Conservation (phyloP, 2,329 filamentous ascomycete genomes). For the Fusarium heterosporum region DNA sequence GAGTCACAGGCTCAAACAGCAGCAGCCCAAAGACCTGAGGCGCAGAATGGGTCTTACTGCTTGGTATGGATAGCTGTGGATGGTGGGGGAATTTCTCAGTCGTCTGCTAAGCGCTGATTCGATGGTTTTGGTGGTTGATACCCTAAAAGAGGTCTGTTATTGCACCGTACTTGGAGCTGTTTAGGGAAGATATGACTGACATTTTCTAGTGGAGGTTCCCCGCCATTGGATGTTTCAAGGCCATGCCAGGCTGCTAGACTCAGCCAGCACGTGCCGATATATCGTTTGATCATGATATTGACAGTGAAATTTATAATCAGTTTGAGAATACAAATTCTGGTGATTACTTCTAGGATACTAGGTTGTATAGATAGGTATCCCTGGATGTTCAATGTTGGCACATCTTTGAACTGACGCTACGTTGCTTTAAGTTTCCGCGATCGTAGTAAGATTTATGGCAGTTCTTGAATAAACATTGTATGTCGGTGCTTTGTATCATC, state of each 20-base stretch:
- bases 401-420: no score
- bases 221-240: slow-evolving; percentile 1
- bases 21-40: slow-evolving; percentile 18
- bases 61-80: slow-evolving; percentile 35
- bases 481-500: no score
- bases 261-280: background rate
- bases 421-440: no score
- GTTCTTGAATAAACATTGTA: no score
- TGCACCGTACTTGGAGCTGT: slow-evolving; percentile 6
- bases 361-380: background rate
- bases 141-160: slow-evolving; percentile 31
- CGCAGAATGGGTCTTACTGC: slow-evolving; percentile 21
- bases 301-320: background rate
- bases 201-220: slow-evolving; percentile 10
- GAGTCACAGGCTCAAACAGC: slow-evolving; percentile 45
- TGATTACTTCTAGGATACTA: no score
- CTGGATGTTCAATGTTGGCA: background rate
- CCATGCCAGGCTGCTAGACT: background rate
- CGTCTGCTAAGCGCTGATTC: slow-evolving; percentile 43
- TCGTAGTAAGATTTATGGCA: no score
- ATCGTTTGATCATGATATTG: background rate
- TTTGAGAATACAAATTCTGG: background rate
- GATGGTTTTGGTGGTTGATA: slow-evolving; percentile 34
- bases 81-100: slow-evolving; percentile 40
- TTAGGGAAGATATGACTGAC: slow-evolving; percentile 12